phyloP scores from a whole-genome alignment of 495 filamentous ascomycete genomes.

The Hypoxylon rickii region DNA sequence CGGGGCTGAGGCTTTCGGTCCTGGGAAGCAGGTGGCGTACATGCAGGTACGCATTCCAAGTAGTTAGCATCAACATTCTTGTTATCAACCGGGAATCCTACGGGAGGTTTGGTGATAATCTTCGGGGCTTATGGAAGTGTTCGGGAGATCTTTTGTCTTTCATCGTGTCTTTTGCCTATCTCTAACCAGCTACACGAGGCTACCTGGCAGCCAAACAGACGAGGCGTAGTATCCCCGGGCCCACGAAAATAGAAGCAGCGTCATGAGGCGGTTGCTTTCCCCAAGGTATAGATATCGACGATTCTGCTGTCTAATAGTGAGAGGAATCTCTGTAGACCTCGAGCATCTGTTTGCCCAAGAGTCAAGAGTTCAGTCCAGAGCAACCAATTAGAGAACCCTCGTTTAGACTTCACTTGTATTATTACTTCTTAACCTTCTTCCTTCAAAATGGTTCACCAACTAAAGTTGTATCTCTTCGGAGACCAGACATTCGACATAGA shows the following conservation, averaged over 20 bases:
- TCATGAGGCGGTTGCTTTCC: not conserved
- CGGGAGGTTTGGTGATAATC: not conserved
- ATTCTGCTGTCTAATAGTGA: not conserved
- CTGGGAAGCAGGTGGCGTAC: not conserved
- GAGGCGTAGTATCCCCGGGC: not conserved
- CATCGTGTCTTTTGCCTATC: not conserved
- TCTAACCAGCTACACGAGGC: not conserved
- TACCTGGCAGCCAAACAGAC: not conserved
- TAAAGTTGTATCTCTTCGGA: constrained; percentile 55
- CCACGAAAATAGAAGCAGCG: not conserved
- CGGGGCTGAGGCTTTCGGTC: not conserved
- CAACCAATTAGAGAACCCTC: not conserved
- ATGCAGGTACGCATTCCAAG: not conserved
- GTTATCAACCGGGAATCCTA: not conserved
- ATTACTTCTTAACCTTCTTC: not conserved
- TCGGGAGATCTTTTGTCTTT: not conserved
- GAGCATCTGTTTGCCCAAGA: not conserved
- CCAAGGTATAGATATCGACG: not conserved
- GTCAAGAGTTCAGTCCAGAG: not conserved
- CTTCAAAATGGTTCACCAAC: constrained; percentile 11
- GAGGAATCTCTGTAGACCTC: not conserved
- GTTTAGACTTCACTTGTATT: not conserved
- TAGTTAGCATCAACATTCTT: not conserved
- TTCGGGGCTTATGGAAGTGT: not conserved
- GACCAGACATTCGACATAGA: constrained; percentile 67